These are phyloP conservation scores for Rhododendron vialii DNA, from an alignment of 148 eudicot genomes.

Conservation along the genomic window DNA sequence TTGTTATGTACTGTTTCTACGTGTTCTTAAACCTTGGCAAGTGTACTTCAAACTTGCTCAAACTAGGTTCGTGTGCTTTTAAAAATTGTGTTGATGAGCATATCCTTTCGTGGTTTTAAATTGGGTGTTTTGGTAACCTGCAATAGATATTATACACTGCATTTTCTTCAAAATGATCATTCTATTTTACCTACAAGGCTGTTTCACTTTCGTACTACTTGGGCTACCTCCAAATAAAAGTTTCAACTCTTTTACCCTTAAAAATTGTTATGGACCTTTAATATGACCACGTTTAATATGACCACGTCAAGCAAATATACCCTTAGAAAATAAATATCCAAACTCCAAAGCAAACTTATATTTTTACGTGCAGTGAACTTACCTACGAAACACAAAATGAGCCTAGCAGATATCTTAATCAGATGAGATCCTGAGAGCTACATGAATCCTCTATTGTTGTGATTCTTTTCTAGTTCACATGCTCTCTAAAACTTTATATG, in stretches of 20 bases:
- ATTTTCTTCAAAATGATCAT: background rate
- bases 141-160: background rate
- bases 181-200: background rate
- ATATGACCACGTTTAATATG: background rate
- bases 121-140: background rate
- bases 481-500: background rate
- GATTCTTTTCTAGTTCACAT: background rate
- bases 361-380: background rate
- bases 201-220: background rate
- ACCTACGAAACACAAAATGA: background rate
- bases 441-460: background rate
- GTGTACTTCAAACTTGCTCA: background rate
- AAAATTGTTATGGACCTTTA: background rate
- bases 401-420: background rate
- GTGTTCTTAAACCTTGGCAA: background rate
- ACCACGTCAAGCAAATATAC: background rate
- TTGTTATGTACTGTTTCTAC: background rate
- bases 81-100: background rate
- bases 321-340: background rate
- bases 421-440: background rate
- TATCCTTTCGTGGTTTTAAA: background rate
- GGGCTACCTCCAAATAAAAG: background rate
- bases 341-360: background rate
- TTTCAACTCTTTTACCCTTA: background rate
- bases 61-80: background rate